Conservation (phyloP, 805 yeast species). For the Candida cerambycidarum region DNA sequence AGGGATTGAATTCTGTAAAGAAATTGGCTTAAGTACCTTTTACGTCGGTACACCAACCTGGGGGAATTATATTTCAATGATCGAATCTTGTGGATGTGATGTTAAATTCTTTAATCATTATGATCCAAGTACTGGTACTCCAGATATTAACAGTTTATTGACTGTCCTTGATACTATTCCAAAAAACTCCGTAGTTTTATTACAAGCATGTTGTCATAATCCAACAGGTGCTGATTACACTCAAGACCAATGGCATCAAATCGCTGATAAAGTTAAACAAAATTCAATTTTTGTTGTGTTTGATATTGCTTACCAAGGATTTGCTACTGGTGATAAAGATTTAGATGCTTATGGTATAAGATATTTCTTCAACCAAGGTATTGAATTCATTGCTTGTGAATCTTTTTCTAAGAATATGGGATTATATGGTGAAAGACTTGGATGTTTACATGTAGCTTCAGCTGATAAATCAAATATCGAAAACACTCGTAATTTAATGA, state of each 20-base stretch:
- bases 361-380: conserved; percentile 35
- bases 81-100: conserved; percentile 30
- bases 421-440: conserved; percentile 41
- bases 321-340: conserved; percentile 58
- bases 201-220: conserved; percentile 47
- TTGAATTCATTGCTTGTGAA: conserved; percentile 30
- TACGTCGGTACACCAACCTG: conserved; percentile 42
- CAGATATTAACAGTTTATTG: conserved; percentile 28
- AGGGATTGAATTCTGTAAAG: conserved; percentile 30
- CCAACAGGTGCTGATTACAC: conserved; percentile 45
- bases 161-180: conserved; percentile 31
- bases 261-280: conserved; percentile 24
- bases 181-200: conserved; percentile 31
- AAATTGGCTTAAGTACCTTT: conserved; percentile 24
- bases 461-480: conserved; percentile 18
- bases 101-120: conserved; percentile 31
- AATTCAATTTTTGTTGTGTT: conserved; percentile 30
- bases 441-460: conserved; percentile 34
- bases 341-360: conserved; percentile 45
- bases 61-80: conserved; percentile 39
- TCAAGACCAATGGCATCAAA: conserved; percentile 35
- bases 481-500: conserved; percentile 25
- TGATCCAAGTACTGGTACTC: conserved; percentile 24
- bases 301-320: conserved; percentile 46
- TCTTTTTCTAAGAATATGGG: conserved; percentile 46